Evolutionary conservation across 495 filamentous ascomycete genomes (phyloP).

Genomic region (Hypoxylon rickii): DNA sequence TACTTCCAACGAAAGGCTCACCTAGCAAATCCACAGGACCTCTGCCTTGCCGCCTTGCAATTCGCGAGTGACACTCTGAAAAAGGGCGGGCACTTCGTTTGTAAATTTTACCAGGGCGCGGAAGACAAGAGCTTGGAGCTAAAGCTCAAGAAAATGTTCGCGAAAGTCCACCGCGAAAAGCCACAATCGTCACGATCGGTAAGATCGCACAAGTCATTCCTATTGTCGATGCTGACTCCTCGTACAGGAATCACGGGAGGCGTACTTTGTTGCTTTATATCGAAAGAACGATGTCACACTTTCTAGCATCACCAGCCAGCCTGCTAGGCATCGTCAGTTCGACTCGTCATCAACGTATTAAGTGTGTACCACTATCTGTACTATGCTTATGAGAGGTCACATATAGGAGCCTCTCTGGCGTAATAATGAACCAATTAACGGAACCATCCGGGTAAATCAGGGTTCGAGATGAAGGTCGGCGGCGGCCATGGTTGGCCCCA

Average conservation of each 20-base stretch:
- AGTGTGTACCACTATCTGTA: no score
- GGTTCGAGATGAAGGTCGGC: not conserved
- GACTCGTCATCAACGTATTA: no score
- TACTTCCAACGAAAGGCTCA: not conserved
- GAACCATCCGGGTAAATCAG: not conserved
- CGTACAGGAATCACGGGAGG: constrained; percentile 83
- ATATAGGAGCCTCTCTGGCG: not conserved
- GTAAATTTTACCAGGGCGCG: constrained; percentile 93
- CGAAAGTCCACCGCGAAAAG: constrained; percentile 80
- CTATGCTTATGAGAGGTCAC: not conserved
- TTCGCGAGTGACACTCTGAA: constrained; percentile 87
- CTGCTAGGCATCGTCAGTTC: no score
- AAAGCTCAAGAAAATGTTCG: constrained; percentile 73
- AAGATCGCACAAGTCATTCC: constrained; percentile 37
- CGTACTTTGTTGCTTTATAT: constrained; percentile 78
- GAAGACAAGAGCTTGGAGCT: constrained; percentile 81
- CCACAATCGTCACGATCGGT: constrained; percentile 88
- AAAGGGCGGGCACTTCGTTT: constrained; percentile 83
- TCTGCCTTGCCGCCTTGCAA: constrained; percentile 80
- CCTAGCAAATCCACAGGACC: constrained; percentile 63
- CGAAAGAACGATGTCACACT: constrained; percentile 55
- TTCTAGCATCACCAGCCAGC: not conserved
- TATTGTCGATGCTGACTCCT: constrained; percentile 1
- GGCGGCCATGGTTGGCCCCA: not conserved
- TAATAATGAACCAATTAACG: constrained; percentile 1